Conservation (phyloP, 257 asterid species). For the Oldenlandia corymbosa region DNA sequence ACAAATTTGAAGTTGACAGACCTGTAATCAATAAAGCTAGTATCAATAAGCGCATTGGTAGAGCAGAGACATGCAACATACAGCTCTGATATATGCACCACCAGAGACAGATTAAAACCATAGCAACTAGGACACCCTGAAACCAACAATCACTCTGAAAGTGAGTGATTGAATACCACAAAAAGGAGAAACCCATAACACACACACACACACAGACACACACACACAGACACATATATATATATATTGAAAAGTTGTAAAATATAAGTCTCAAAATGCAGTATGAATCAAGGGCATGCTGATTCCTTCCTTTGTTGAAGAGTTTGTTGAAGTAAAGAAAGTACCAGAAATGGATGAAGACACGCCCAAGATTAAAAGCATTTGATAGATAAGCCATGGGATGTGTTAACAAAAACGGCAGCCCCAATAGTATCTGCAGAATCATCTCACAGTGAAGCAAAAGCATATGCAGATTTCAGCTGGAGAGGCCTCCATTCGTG, state of each 20-base stretch:
- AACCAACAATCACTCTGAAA: neutral
- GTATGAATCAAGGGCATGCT: neutral
- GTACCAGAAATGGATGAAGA: constrained; percentile 94
- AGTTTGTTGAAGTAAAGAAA: constrained; percentile 15
- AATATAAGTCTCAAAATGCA: neutral
- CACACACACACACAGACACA: no score
- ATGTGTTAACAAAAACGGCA: constrained; percentile 68
- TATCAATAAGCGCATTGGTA: neutral
- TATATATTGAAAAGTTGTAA: neutral
- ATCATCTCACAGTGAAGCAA: constrained; percentile 29
- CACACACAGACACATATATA: no score
- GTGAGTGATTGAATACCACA: neutral
- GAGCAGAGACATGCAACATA: neutral
- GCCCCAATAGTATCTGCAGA: constrained; percentile 74
- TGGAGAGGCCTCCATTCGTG: constrained; percentile 20
- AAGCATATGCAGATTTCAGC: constrained; percentile 24
- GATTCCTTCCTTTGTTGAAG: neutral
- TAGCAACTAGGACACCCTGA: neutral
- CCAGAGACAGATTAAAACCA: neutral
- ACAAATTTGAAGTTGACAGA: constrained; percentile 55
- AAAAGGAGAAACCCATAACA: no score
- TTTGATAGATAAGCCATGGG: constrained; percentile 71
- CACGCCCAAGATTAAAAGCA: constrained; percentile 91
- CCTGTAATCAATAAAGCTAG: constrained; percentile 29
- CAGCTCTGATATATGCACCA: neutral